phyloP scores from a whole-genome alignment of 805 yeast species.

The Candida ponderosae region DNA sequence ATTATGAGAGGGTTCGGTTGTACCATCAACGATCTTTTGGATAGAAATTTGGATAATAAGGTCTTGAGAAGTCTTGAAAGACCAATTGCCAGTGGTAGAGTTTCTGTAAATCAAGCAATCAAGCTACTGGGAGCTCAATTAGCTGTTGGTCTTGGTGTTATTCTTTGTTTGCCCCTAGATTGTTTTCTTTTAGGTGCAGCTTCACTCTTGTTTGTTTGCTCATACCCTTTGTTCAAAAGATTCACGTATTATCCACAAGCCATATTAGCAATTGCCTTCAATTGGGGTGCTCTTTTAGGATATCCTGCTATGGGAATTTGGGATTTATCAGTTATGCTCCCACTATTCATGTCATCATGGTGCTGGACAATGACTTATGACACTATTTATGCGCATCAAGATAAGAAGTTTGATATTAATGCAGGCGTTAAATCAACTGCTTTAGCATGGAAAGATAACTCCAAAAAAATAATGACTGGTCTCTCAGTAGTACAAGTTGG shows the following conservation, averaged over 20 bases:
- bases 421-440: conserved; percentile 97
- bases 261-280: conserved; percentile 71
- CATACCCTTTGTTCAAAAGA: conserved; percentile 90
- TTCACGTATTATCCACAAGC: conserved; percentile 95
- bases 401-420: conserved; percentile 73
- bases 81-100: conserved; percentile 89
- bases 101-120: conserved; percentile 61
- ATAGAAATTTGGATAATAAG: conserved; percentile 71
- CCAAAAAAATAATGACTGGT: conserved; percentile 62
- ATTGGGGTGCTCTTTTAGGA: conserved; percentile 92
- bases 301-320: conserved; percentile 94
- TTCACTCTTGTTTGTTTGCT: conserved; percentile 69
- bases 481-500: conserved; percentile 63
- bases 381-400: conserved; percentile 97
- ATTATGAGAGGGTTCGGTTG: conserved; percentile 98
- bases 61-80: conserved; percentile 85
- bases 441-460: conserved; percentile 80
- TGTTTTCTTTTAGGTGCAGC: conserved; percentile 80
- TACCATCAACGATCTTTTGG: conserved; percentile 86
- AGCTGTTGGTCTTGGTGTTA: conserved; percentile 60
- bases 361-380: conserved; percentile 96
- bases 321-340: conserved; percentile 66
- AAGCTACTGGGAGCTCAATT: conserved; percentile 69
- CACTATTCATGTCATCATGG: conserved; percentile 69
- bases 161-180: conserved; percentile 66